Base-by-base conservation (phyloP, 2,329 filamentous ascomycete genomes). In the Periconia digitata region DNA sequence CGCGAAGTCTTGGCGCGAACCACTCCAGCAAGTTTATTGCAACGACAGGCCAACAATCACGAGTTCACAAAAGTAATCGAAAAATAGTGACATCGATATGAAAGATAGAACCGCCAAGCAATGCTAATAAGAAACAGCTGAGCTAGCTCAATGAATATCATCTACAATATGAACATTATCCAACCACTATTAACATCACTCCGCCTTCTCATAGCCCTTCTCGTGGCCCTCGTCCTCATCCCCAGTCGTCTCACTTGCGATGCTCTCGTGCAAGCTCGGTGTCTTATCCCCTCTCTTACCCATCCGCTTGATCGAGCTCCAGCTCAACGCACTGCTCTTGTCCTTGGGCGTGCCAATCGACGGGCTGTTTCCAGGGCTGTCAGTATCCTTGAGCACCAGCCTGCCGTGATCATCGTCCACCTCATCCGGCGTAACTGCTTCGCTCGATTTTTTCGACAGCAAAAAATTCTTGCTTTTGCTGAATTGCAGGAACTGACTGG, bases 211-310 rank as follows among this genome's bases (percentile, higher is more conserved):
- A n/a, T n/a, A n/a, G n/a, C n/a, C 27, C n/a, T 10, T 32, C 27
- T 10, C 10, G n/a, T 32, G 10, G n/a, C 48, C 58, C 23, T 67
- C 64, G n/a, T 65, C 70, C 44, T 71, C 71, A 42, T 72, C 70
- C 2, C 63, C 66, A n/a, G 64, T 69, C 8, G 63, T 63, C 55
- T 70, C 72, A 54, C 71, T 73, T n/a, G 72, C 62, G 54, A 74
- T 59, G 51, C 75, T 78, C 54, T 74, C 74, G 57, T 75, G 74
- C 44, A 77, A 54, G 55, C 73, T 76, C 3, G 74, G 74, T 49
- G 75, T 74, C 65, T 77, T 75, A 39, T 72, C 69, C n/a, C 39
- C 68, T 42, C 58, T 60, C 54, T 71, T 72, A 13, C 71, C 71
- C 27, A 74, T 69, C 47, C 73, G 71, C 55, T 76, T 70, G 32